Percentiles rank a stretch among this genome's conserved stretches.
These are phyloP conservation scores for Hypholoma sublateritium DNA, from an alignment of 768 basidiomycete species.

Conservation along the genomic window DNA sequence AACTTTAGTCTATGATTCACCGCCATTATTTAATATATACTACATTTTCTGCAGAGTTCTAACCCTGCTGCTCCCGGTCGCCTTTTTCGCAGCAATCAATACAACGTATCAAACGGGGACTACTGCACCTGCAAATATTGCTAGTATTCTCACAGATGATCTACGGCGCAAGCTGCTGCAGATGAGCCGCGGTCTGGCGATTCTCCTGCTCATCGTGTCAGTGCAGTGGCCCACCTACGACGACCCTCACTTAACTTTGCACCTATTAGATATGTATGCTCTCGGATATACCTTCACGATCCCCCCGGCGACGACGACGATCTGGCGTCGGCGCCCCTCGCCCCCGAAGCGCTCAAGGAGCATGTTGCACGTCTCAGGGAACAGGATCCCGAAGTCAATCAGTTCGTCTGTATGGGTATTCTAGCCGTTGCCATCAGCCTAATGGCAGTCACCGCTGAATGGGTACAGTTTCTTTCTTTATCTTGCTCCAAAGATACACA, in stretches of 20 bases:
- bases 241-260: background rate
- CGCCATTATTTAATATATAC: background rate
- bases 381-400: constrained; percentile 57
- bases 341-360: constrained; percentile 43
- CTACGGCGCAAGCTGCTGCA: constrained; percentile 48
- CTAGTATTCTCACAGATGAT: constrained; percentile 34
- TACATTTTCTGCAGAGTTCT: constrained; percentile 45
- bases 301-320: constrained; percentile 61
- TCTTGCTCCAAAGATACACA: background rate
- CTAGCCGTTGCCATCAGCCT: constrained; percentile 53
- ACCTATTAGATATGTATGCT: constrained; percentile 54
- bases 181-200: constrained; percentile 65
- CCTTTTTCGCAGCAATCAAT: constrained; percentile 62
- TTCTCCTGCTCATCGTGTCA: constrained; percentile 62
- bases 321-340: constrained; percentile 35
- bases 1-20: constrained; percentile 13
- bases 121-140: background rate
- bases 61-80: constrained; percentile 61
- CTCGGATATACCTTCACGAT: constrained; percentile 69
- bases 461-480: constrained; percentile 35
- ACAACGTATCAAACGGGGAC: constrained; percentile 7
- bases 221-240: constrained; percentile 15
- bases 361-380: constrained; percentile 33
- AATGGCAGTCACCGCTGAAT: constrained; percentile 73
- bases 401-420: constrained; percentile 58